A percentile compares a stretch with the other conserved stretches of the same genome.
phyloP scores from a whole-genome alignment of 192 early-diverging fungal species.

The Backusella australiensis region DNA sequence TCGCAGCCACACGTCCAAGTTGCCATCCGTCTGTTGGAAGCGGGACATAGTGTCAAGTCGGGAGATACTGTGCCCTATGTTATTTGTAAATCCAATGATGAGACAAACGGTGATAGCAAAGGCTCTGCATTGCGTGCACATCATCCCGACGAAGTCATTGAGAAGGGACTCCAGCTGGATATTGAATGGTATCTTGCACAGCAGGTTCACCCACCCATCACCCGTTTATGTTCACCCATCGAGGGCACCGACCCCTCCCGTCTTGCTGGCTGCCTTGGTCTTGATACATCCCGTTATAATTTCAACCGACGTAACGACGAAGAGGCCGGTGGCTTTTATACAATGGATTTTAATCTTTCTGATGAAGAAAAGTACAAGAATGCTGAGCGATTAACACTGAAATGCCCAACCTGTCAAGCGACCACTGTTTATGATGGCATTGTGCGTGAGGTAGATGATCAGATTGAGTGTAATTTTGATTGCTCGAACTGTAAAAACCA shows the following conservation, averaged over 20 bases:
- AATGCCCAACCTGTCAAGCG: conserved; percentile 62
- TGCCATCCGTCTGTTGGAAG: conserved; percentile 75
- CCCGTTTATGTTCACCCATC: conserved; percentile 80
- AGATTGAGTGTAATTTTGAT: conserved; percentile 33
- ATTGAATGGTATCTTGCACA: conserved; percentile 91
- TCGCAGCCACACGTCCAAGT: conserved; percentile 95
- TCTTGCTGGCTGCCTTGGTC: conserved; percentile 82
- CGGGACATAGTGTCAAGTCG: conserved; percentile 59
- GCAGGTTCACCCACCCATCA: conserved; percentile 88
- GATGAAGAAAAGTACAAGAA: conserved; percentile 77
- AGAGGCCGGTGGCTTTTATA: conserved; percentile 56
- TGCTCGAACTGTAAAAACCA: conserved; percentile 57
- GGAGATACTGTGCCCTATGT: conserved; percentile 97
- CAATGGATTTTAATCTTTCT: conserved; percentile 72
- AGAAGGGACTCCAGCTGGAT: conserved; percentile 58
- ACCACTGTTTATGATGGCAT: conserved; percentile 42
- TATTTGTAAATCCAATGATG: conserved; percentile 59
- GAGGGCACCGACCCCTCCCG: conserved; percentile 77
- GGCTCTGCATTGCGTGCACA: conserved; percentile 48
- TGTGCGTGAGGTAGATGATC: conserved; percentile 19
- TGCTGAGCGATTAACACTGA: conserved; percentile 58
- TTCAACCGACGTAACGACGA: neutral
- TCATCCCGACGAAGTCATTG: conserved; percentile 80
- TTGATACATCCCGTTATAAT: conserved; percentile 70
- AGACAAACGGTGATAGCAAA: conserved; percentile 24